phyloP scores from a whole-genome alignment of 768 basidiomycete species.

The Amyloporia xantha region DNA sequence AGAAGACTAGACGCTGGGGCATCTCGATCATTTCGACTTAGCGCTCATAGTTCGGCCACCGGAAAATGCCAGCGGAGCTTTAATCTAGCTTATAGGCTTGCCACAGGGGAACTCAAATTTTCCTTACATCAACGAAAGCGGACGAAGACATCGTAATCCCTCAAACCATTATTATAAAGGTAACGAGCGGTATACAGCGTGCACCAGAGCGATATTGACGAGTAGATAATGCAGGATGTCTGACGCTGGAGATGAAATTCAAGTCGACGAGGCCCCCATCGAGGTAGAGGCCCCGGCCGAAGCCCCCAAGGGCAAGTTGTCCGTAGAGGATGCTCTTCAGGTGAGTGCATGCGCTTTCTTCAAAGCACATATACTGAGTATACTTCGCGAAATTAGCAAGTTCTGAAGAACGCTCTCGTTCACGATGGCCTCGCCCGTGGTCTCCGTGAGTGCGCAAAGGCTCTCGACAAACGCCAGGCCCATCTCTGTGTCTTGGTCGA shows the following conservation, averaged over 20 bases:
- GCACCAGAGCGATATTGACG: too few relatives aligned
- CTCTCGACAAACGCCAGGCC: constrained; percentile 96
- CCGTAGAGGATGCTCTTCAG: constrained; percentile 92
- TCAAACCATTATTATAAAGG: constrained; percentile 19
- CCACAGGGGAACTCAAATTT: constrained; percentile 43
- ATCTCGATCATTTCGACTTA: too few relatives aligned
- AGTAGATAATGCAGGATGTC: constrained; percentile 84
- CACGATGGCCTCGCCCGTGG: constrained; percentile 98
- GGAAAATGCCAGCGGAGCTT: constrained; percentile 50
- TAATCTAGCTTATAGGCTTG: constrained; percentile 31
- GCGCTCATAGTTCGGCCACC: constrained; percentile 12
- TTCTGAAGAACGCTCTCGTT: constrained; percentile 96
- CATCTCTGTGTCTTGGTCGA: constrained; percentile 99
- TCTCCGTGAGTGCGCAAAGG: constrained; percentile 96
- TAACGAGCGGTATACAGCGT: constrained; percentile 6
- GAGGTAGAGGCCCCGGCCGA: constrained; percentile 81
- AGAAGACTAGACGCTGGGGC: too few relatives aligned
- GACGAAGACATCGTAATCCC: constrained; percentile 72
- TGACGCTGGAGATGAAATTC: constrained; percentile 96
- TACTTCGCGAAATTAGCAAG: constrained; percentile 56
- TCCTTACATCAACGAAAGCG: constrained; percentile 89
- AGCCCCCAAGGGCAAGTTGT: constrained; percentile 91
- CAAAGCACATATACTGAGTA: neutral
- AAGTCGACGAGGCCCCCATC: constrained; percentile 56
- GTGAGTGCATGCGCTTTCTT: constrained; percentile 30